Evolutionary conservation across 345 rosid genomes (phyloP).

Genomic region (Acer yangbiense): DNA sequence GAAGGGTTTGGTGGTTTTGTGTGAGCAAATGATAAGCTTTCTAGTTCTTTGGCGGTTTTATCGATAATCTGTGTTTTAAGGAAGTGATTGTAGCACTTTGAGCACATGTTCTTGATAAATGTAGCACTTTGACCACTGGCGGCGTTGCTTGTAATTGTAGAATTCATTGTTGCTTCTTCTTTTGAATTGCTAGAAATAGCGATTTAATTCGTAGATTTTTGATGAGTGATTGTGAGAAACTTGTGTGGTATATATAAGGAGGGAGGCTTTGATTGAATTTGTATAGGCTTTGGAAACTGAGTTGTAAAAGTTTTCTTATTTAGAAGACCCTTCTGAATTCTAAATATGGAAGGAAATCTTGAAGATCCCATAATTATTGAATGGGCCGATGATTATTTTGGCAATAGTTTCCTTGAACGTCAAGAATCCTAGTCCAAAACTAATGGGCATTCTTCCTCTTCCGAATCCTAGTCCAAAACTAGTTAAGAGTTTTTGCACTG

Average conservation of each 20-base stretch:
- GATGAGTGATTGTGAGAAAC: not conserved
- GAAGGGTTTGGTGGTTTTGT: not conserved
- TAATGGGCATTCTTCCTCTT: too few species aligned
- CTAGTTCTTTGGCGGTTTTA: not conserved
- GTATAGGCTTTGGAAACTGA: not conserved
- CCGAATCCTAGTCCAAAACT: too few species aligned
- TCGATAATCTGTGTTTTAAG: not conserved
- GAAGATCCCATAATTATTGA: not conserved
- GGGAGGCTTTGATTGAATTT: not conserved
- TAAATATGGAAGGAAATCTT: not conserved
- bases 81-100: constrained; percentile 36
- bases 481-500: too few species aligned
- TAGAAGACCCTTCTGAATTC: not conserved
- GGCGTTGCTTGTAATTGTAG: constrained; percentile 17
- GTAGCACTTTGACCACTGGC: too few species aligned
- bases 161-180: constrained; percentile 12
- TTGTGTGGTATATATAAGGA: not conserved
- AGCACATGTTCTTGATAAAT: constrained; percentile 25
- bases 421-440: not conserved
- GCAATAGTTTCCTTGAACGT: not conserved
- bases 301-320: not conserved
- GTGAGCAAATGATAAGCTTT: not conserved
- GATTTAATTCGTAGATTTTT: not conserved
- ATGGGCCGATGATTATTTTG: not conserved
- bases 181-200: not conserved